Evolutionary conservation across 164 flowering plant species (phyloP).

Genomic region (Aristolochia fimbriata): DNA sequence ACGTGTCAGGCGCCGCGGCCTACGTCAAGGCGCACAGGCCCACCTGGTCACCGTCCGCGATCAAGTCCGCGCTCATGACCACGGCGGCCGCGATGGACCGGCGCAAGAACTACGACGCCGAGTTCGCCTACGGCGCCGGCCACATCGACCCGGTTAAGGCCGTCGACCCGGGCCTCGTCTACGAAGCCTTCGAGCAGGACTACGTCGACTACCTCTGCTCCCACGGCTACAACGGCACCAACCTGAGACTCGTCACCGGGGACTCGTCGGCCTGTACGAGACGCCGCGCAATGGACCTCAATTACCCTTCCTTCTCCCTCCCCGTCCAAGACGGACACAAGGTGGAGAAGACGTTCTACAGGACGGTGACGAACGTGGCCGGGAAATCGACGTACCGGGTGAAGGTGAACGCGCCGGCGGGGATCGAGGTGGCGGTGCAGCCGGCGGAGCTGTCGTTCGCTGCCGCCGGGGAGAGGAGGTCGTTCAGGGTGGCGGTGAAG

Average conservation of each 20-base stretch:
- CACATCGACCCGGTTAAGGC: slow-evolving; percentile 37
- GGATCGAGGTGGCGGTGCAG: slow-evolving; percentile 11
- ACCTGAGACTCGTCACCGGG: slow-evolving; percentile 21
- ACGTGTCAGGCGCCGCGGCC: slow-evolving; percentile 36
- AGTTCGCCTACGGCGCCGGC: slow-evolving; percentile 49
- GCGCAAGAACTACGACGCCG: slow-evolving; percentile 23
- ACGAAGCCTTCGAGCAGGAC: slow-evolving; percentile 27
- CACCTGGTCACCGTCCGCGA: slow-evolving; percentile 40
- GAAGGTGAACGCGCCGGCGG: slow-evolving; percentile 5
- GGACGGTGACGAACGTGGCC: slow-evolving; percentile 42
- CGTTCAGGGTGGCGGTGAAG: slow-evolving; percentile 22
- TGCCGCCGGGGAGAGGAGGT: slow-evolving; percentile 20
- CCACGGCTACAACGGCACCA: slow-evolving; percentile 26
- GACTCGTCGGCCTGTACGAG: slow-evolving; percentile 21
- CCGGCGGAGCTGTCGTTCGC: slow-evolving; percentile 30
- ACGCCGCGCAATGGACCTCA: slow-evolving; percentile 26
- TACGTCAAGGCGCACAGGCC: slow-evolving; percentile 33
- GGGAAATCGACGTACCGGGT: slow-evolving; percentile 31
- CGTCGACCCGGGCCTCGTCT: slow-evolving; percentile 38
- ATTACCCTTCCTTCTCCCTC: slow-evolving; percentile 44
- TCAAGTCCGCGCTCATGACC: slow-evolving; percentile 48
- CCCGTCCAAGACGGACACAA: slow-evolving; percentile 29
- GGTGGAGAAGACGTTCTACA: slow-evolving; percentile 21
- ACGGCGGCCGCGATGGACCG: slow-evolving; percentile 27
- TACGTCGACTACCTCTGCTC: slow-evolving; percentile 41